These are phyloP conservation scores for Candida stauntonica DNA, from an alignment of 805 yeast genomes.

Conservation along the genomic window DNA sequence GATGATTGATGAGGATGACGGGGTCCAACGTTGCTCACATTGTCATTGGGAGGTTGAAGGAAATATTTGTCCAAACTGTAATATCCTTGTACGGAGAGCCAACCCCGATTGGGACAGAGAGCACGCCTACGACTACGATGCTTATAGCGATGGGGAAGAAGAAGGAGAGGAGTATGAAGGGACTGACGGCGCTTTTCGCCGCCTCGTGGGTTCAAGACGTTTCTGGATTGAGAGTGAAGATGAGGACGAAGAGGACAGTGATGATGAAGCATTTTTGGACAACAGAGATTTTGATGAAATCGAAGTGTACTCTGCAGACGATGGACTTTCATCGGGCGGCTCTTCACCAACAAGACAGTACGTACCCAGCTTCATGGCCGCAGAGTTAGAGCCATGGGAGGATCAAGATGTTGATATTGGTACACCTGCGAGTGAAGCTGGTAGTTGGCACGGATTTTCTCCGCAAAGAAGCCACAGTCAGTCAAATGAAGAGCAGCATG, in stretches of 20 bases:
- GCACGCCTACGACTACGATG: not conserved
- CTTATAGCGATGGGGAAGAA: not conserved
- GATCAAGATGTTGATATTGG: not conserved
- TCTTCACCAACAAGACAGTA: constrained; percentile 19
- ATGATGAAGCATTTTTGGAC: constrained; percentile 18
- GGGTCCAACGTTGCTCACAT: constrained; percentile 67
- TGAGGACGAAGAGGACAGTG: constrained; percentile 4
- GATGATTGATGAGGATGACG: constrained; percentile 59
- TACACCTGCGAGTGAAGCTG: constrained; percentile 1
- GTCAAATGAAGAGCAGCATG: not conserved
- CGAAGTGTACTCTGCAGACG: constrained; percentile 4
- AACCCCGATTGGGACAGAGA: not conserved
- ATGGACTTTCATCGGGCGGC: constrained; percentile 5
- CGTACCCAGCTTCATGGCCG: not conserved
- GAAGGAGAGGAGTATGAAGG: not conserved
- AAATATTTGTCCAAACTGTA: constrained; percentile 63
- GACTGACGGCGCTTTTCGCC: too few relatives aligned
- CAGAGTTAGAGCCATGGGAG: not conserved
- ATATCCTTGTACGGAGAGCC: constrained; percentile 41
- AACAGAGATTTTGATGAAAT: constrained; percentile 13
- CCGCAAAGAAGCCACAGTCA: not conserved
- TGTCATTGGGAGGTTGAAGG: constrained; percentile 83
- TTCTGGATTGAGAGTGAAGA: too few relatives aligned
- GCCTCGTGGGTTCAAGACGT: too few relatives aligned
- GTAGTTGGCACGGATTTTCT: constrained; percentile 7